phyloP scores from a whole-genome alignment of 495 filamentous ascomycete species.

The Darksidea phi region DNA sequence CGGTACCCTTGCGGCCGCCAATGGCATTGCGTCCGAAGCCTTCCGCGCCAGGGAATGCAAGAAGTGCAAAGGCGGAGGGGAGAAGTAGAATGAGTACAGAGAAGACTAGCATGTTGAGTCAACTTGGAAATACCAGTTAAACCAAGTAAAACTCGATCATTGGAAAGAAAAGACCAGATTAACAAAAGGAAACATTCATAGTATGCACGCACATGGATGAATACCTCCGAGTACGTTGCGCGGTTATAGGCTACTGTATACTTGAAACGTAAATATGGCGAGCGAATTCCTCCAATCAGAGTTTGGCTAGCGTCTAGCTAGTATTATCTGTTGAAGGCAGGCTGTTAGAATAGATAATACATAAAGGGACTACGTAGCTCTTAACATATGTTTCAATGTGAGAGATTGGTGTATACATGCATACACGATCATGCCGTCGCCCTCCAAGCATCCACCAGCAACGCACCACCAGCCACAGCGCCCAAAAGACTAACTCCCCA shows the following conservation, averaged over 20 bases:
- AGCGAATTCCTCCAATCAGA: not conserved
- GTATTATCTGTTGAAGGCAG: constrained; percentile 1
- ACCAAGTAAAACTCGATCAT: too few species aligned
- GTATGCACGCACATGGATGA: too few species aligned
- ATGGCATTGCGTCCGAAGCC: constrained; percentile 31
- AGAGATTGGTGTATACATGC: not conserved
- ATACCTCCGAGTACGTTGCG: too few species aligned
- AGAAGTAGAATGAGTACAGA: not conserved
- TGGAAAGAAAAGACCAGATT: too few species aligned
- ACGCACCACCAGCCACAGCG: constrained; percentile 62
- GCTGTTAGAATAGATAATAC: too few species aligned
- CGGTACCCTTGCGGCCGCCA: constrained; percentile 24
- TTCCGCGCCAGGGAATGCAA: constrained; percentile 32
- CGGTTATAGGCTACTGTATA: not conserved
- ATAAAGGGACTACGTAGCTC: too few species aligned
- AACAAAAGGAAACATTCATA: too few species aligned
- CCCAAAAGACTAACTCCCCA: constrained; percentile 63
- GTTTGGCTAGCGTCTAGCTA: not conserved
- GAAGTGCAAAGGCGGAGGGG: constrained; percentile 1
- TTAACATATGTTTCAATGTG: too few species aligned
- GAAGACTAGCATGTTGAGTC: too few species aligned
- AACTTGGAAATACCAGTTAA: too few species aligned
- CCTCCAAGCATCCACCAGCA: constrained; percentile 66
- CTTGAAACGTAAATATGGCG: not conserved
- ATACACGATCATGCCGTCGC: constrained; percentile 35